Percentiles rank a stretch among this genome's conserved stretches.
Evolutionary conservation across 768 basidiomycete species (phyloP).

Genomic region (Boletus fagicola): DNA sequence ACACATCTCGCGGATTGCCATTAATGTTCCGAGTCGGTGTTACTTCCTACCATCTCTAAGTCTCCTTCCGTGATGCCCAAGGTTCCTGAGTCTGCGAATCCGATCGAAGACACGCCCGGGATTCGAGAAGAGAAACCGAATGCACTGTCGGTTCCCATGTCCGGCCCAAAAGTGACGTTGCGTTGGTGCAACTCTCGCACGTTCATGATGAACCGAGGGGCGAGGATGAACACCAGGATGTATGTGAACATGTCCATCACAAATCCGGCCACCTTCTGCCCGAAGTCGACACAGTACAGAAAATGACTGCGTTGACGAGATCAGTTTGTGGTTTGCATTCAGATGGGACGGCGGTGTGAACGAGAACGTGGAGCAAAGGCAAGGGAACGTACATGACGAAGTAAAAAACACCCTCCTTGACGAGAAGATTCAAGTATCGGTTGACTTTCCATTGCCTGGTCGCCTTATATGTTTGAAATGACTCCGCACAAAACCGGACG

Average conservation of each 20-base stretch:
- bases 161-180: neutral
- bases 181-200: conserved; percentile 6
- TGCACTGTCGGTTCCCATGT: conserved; percentile 9
- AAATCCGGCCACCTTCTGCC: neutral
- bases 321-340: neutral
- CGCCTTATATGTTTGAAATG: neutral
- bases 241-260: neutral
- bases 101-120: neutral
- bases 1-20: neutral
- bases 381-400: conserved; percentile 12
- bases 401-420: too few species aligned
- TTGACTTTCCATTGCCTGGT: conserved; percentile 11
- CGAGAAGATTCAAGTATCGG: conserved; percentile 5
- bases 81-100: neutral
- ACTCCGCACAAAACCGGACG: conserved; percentile 4
- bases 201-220: conserved; percentile 13
- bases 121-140: conserved; percentile 9
- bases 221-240: conserved; percentile 2
- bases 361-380: neutral
- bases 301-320: conserved; percentile 5
- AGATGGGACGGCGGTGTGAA: too few species aligned
- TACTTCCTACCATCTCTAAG: conserved; percentile 7
- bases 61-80: neutral
- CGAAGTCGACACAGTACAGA: conserved; percentile 13
- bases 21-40: too few species aligned